These are phyloP conservation scores for Epicoccum nigrum DNA, from an alignment of 2,329 filamentous ascomycete species.

Conservation along the genomic window DNA sequence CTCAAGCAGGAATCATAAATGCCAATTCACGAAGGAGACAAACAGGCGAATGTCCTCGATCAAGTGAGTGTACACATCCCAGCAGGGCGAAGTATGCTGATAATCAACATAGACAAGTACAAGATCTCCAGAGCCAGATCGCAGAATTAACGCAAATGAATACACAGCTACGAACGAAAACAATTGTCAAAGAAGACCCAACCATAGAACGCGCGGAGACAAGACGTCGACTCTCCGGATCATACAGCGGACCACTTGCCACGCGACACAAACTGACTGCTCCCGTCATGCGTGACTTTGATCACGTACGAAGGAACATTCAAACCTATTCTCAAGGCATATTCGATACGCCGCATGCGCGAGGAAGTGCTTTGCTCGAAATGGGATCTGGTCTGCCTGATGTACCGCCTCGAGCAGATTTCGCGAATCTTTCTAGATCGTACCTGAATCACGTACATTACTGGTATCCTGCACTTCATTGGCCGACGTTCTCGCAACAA, in stretches of 20 bases:
- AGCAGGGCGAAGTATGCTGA: neutral
- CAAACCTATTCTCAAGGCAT: slow-evolving; percentile 77
- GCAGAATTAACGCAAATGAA: slow-evolving; percentile 81
- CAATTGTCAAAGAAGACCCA: slow-evolving; percentile 57
- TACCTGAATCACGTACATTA: slow-evolving; percentile 81
- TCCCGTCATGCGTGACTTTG: slow-evolving; percentile 70
- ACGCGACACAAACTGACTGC: slow-evolving; percentile 59
- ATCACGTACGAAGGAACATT: slow-evolving; percentile 74
- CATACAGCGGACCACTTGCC: slow-evolving; percentile 11
- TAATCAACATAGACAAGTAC: slow-evolving; percentile 70
- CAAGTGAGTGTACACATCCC: slow-evolving; percentile 63
- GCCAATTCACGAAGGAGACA: slow-evolving; percentile 98
- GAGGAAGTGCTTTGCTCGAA: slow-evolving; percentile 53
- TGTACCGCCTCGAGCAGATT: slow-evolving; percentile 71
- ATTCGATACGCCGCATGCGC: slow-evolving; percentile 75
- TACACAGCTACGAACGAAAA: slow-evolving; percentile 69
- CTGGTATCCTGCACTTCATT: slow-evolving; percentile 85
- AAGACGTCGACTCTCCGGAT: slow-evolving; percentile 55
- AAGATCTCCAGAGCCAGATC: slow-evolving; percentile 93
- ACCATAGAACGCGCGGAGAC: slow-evolving; percentile 47
- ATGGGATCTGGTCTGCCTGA: slow-evolving; percentile 61
- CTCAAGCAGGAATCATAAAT: slow-evolving; percentile 94
- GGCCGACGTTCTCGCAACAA: slow-evolving; percentile 78
- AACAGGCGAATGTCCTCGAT: slow-evolving; percentile 99
- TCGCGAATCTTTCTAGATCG: slow-evolving; percentile 74